Evolutionary conservation across 805 yeast genomes (phyloP), one percentile per base, ranked within the genome.

Genomic region (Teunomyces aglyptinius): DNA sequence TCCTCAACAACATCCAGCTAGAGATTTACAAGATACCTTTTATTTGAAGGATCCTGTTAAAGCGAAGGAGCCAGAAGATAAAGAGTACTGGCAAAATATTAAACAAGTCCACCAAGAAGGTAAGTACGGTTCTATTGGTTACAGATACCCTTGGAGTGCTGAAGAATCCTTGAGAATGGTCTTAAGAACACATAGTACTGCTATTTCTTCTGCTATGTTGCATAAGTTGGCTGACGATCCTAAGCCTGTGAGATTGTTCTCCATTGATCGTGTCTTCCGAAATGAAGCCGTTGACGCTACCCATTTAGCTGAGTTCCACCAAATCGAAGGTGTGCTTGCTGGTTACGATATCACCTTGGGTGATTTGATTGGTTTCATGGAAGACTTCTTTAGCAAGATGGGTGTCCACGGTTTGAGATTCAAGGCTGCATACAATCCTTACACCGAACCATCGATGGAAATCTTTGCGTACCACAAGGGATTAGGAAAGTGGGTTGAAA

Each of bases 201-300:
- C 99, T 27, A 86, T 92, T 47, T 90, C 97, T 3, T 80, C 97
- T 6, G 78, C 80, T 40, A 85, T 94, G 89, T 80, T 94, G 61
- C 87, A 94, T 65, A 67, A 88, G 61, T 78, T 94, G 56, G 97
- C 98, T 45, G 71, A 80, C 52, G 85, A 89, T 67, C 96, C 96
- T 50, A 83, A 82, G 60, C 97, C 98, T 49, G 79, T 86, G 6
- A 83, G 98, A 73, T 78, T 89, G 64, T 94, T 94, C 76, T 88
- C 96, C 41, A 95, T 94, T 60, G 99, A 94, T 70, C 83, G 97
- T 65, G 99, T 94, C 50, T 94, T 94, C 88, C 89, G 99, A 76
- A 94, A 94, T 68, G 99, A 94, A 76, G 98, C 99, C 24, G 99
- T 94, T 44, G 99, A 94, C 67, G 98, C 98, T 44, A 94, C 99